These are phyloP conservation scores for Populus hybrid DNA, from an alignment of 441 rosid genomes.

Conservation along the genomic window DNA sequence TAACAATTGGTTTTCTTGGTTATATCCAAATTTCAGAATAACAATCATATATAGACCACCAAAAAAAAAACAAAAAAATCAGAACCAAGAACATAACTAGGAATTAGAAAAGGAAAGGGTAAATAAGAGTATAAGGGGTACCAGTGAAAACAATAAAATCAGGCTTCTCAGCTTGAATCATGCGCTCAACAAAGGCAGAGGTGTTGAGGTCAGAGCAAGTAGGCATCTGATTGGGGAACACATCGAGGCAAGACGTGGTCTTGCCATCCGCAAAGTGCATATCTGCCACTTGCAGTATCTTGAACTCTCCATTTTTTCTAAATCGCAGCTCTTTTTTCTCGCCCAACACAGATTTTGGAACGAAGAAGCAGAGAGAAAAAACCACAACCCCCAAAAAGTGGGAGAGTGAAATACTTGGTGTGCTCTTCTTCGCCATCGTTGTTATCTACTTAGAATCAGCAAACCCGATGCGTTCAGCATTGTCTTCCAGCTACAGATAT, in stretches of 20 bases:
- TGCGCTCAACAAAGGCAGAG: constrained; percentile 55
- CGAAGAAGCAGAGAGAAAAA: constrained; percentile 16
- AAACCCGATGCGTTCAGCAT: neutral
- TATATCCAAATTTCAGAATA: neutral
- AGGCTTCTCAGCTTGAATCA: constrained; percentile 74
- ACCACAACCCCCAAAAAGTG: constrained; percentile 8
- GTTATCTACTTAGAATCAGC: neutral
- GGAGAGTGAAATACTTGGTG: neutral
- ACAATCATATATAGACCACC: neutral
- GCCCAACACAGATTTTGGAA: constrained; percentile 15
- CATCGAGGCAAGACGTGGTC: constrained; percentile 48
- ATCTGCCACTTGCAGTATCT: constrained; percentile 56
- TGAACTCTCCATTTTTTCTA: constrained; percentile 22
- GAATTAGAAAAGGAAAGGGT: neutral
- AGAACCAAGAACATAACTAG: neutral
- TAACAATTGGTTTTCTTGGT: neutral
- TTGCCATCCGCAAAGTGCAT: constrained; percentile 77
- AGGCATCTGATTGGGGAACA: constrained; percentile 37
- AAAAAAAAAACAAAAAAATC: too few species aligned
- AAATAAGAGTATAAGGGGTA: constrained; percentile 12
- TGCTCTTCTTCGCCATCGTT: constrained; percentile 20
- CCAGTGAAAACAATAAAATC: constrained; percentile 80
- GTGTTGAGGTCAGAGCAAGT: constrained; percentile 87
- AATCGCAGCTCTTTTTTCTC: constrained; percentile 43
- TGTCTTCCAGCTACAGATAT: neutral